Conservation (phyloP, 148 eudicot genomes). For the Silene conica region DNA sequence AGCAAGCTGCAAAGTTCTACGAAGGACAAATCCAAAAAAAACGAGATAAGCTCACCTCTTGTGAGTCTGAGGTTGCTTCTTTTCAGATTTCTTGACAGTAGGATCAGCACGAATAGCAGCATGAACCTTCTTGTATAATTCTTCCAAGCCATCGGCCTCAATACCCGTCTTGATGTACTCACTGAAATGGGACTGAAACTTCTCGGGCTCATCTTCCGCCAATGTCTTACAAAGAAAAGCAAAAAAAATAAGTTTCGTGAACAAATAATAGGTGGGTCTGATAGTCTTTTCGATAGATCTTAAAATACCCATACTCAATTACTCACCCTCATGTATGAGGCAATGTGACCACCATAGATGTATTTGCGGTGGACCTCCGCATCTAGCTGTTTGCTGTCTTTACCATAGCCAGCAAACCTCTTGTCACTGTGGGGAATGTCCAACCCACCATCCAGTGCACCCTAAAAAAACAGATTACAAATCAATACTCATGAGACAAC, state of each 20-base stretch:
- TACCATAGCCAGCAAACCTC: conserved; percentile 72
- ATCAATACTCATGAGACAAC: background rate
- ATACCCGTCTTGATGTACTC: conserved; percentile 55
- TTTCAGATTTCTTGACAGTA: conserved; percentile 51
- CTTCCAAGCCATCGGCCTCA: conserved; percentile 58
- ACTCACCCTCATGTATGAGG: conserved; percentile 66
- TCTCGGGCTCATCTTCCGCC: conserved; percentile 82
- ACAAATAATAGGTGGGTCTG: background rate
- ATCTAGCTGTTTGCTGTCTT: conserved; percentile 69
- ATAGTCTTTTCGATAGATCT: background rate
- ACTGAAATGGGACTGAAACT: conserved; percentile 70
- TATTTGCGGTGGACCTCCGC: conserved; percentile 73
- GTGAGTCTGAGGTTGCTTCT: conserved; percentile 52
- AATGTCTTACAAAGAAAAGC: conserved; percentile 37
- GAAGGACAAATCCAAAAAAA: background rate
- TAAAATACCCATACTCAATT: conserved; percentile 20
- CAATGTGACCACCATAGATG: conserved; percentile 80
- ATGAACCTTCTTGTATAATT: conserved; percentile 76
- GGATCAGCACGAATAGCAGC: conserved; percentile 83
- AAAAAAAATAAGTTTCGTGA: background rate
- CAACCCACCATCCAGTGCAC: conserved; percentile 79
- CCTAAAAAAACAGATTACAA: conserved; percentile 27
- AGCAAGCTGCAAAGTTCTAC: too few relatives aligned
- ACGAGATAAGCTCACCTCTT: conserved; percentile 45
- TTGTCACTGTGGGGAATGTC: conserved; percentile 87